Base-by-base conservation (phyloP, 2,329 filamentous ascomycete species). In the Ophidiomyces ophidiicola region DNA sequence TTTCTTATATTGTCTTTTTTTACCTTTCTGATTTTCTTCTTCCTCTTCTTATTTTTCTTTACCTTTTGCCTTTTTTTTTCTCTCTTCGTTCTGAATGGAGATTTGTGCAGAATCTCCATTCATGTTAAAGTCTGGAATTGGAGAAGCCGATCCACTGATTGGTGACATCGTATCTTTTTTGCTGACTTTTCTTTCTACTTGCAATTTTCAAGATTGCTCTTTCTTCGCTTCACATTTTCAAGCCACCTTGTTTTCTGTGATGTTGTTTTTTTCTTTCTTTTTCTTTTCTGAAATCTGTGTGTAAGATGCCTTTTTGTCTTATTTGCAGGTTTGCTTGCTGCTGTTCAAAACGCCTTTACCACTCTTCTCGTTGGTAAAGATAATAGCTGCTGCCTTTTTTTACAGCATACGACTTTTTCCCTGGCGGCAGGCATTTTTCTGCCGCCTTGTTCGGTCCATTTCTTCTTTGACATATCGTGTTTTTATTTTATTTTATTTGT, bases 1-100 rank as follows among this genome's bases (percentile, higher is more conserved):
- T 24, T 49, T 39, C 35, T 44, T 45, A 44, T 47, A 44, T 52
- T 49, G 49, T 51, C 44, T 46, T 46, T 38, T 51, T 47, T 34
- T 50, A 11, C 8, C 20, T 49, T 51, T 46, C 35, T n/a, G n/a
- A n/a, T n/a, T 49, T 50, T 41, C 41, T 29, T 53, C 47, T 34
- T 46, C 45, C 44, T 42, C 44, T 47, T 46, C 39, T 41, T 48
- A 36, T 44, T 28, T 19, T 26, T 34, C 18, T 31, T 23, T 6
- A 25, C 35, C 21, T 36, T 5, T 40, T 29, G 15, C 32, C 30
- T 20, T 24, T 32, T 42, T 44, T 50, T 48, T 53, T 49, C 53
- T 57, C 54, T 11, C 5, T 6, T 26, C 24, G 6, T 26, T 6
- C 24, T n/a, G 11, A 18, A 26, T 41, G 38, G 32, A 41, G 38